Evolutionary conservation across 1,139 yeast genomes (phyloP), one percentile per base, ranked within the genome.

Genomic region (Magnusiomyces magnusii): DNA sequence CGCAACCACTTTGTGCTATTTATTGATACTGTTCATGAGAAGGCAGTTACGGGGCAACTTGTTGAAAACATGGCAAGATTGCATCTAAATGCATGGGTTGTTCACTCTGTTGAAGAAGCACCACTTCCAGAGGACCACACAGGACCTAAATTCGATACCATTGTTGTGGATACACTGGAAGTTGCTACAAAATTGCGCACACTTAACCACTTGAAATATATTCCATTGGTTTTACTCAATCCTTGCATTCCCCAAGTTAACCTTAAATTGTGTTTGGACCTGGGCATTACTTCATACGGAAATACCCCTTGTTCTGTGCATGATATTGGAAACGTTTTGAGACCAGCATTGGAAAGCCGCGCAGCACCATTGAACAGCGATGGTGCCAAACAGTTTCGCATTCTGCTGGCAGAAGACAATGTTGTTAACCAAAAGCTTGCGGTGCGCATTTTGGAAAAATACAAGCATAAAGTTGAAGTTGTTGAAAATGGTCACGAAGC

Each of bases 401-500:
- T 89, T 50, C 76, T 89, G 63, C 79, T 89, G 51, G 96, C 96
- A 0, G 96, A 89, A 73, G 96, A 89, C 74, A 89, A 89, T 68
- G 78, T 87, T 66, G 95, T 88, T 54, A 88, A 88, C 73, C 96
- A 88, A 73, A 89, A 88, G 71, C 79, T 88, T 65, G 96, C 96
- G 86, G 17, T 73, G 67, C 62, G 59, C 75, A 75, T 57, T 65
- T 70, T 44, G 76, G 75, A 53, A 59, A 50, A 58, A 50, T 52
- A 61, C 49, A 51, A 55, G 41, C 54, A 59, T 51, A 60, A 59
- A 39, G 62, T 61, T 28, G 62, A 60, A 47, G 59, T 58, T 57
- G 96, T 89, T 21, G 95, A 87, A 68, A 89, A 89, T 70, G 96
- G 96, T 15, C 76, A 83, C 61, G 91, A 87, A 67, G 96, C 96